Percentiles rank a stretch among this genome's conserved stretches.
These are phyloP conservation scores for Phytophthora sansomeana DNA, from an alignment of 352 stramenopile genomes.

Conservation along the genomic window DNA sequence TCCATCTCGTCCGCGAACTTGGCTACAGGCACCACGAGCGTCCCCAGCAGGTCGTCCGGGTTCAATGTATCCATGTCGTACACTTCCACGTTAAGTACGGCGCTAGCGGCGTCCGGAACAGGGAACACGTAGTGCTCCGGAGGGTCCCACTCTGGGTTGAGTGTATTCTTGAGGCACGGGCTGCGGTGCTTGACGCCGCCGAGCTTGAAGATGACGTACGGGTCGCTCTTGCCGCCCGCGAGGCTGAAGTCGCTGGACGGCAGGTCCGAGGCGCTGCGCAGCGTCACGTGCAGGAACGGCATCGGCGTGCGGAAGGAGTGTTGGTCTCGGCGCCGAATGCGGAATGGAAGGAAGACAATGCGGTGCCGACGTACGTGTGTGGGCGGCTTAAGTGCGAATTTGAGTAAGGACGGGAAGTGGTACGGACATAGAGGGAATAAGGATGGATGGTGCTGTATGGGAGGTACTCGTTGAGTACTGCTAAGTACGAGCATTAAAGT, in stretches of 20 bases:
- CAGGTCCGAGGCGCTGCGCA: slow-evolving; percentile 60
- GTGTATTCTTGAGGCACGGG: slow-evolving; percentile 61
- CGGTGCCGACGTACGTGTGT: neutral
- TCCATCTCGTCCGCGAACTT: slow-evolving; percentile 55
- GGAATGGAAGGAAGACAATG: slow-evolving; percentile 17
- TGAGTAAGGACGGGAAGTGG: neutral
- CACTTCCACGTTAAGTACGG: slow-evolving; percentile 62
- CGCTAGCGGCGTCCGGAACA: slow-evolving; percentile 46
- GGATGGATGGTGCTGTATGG: neutral
- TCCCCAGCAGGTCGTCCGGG: slow-evolving; percentile 69
- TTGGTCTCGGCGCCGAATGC: slow-evolving; percentile 11
- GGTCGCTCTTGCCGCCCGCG: slow-evolving; percentile 71
- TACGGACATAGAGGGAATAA: slow-evolving; percentile 1
- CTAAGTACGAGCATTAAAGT: slow-evolving; percentile 1
- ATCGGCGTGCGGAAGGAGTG: slow-evolving; percentile 30
- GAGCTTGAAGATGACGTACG: slow-evolving; percentile 73
- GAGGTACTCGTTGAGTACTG: neutral
- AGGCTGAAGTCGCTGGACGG: slow-evolving; percentile 68
- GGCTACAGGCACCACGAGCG: slow-evolving; percentile 58
- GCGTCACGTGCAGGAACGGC: slow-evolving; percentile 59
- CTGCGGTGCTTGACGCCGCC: slow-evolving; percentile 62
- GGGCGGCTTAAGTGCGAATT: neutral
- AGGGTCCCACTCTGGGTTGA: slow-evolving; percentile 75
- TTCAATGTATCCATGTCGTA: slow-evolving; percentile 77
- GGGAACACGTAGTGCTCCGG: slow-evolving; percentile 71